These are phyloP conservation scores for Podaxis mareebaensis DNA, from an alignment of 768 basidiomycete genomes.

Conservation along the genomic window DNA sequence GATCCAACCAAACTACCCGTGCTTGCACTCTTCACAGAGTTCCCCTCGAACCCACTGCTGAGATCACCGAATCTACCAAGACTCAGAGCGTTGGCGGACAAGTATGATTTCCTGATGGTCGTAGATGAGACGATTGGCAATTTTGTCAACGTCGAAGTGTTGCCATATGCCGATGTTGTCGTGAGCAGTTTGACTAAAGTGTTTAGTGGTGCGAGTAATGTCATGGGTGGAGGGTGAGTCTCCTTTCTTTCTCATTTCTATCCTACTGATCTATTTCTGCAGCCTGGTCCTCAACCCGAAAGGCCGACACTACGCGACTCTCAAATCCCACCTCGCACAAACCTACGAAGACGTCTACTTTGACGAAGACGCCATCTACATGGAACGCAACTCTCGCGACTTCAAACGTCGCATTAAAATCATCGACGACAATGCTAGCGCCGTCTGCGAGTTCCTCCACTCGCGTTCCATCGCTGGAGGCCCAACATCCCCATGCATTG, in stretches of 20 bases:
- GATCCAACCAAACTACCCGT: constrained; percentile 57
- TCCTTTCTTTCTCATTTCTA: not conserved
- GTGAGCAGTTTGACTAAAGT: constrained; percentile 93
- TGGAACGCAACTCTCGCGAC: constrained; percentile 98
- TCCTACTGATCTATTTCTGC: not conserved
- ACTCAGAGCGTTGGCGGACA: constrained; percentile 79
- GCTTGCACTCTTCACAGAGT: constrained; percentile 86
- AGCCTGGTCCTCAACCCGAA: constrained; percentile 89
- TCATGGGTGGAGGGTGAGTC: constrained; percentile 94
- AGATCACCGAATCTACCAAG: constrained; percentile 78
- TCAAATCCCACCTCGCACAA: constrained; percentile 59
- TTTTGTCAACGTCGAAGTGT: constrained; percentile 88
- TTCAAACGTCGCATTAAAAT: constrained; percentile 71
- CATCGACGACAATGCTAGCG: constrained; percentile 84
- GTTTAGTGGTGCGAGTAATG: constrained; percentile 92
- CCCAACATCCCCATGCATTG: constrained; percentile 30
- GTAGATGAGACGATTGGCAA: constrained; percentile 96
- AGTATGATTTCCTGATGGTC: constrained; percentile 84
- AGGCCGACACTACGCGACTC: constrained; percentile 61
- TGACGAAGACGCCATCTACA: constrained; percentile 89
- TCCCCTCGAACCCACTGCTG: constrained; percentile 93
- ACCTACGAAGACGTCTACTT: constrained; percentile 87
- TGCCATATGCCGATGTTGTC: constrained; percentile 85
- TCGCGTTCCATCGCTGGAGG: constrained; percentile 52
- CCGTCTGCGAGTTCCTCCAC: constrained; percentile 76